phyloP scores from a whole-genome alignment of 441 rosid species.

The Metrosideros polymorpha region DNA sequence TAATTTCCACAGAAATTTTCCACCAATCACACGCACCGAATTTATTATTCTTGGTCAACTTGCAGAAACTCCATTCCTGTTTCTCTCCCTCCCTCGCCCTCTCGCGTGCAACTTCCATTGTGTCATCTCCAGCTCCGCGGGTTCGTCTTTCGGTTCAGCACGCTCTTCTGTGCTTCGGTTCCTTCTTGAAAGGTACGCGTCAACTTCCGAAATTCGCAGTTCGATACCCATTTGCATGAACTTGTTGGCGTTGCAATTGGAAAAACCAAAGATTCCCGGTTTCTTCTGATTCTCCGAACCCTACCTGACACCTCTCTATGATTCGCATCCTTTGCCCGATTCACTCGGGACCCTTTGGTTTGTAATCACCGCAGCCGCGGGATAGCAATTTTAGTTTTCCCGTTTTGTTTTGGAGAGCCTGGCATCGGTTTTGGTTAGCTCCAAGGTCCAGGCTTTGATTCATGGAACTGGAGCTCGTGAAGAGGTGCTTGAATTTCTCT shows the following conservation, averaged over 20 bases:
- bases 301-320: neutral
- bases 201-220: neutral
- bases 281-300: neutral
- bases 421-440: neutral
- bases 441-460: neutral
- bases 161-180: neutral
- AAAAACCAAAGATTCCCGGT: neutral
- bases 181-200: neutral
- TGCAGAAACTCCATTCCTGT: neutral
- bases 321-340: neutral
- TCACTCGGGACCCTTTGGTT: neutral
- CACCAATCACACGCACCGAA: neutral
- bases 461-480: slow-evolving; percentile 7
- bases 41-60: neutral
- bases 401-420: neutral
- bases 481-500: neutral
- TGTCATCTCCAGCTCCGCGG: neutral
- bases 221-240: neutral
- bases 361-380: neutral
- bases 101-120: neutral
- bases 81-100: neutral
- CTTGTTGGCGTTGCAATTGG: neutral
- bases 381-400: neutral
- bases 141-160: neutral
- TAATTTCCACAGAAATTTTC: neutral